Evolutionary conservation across 164 flowering plant species (phyloP).

Genomic region (Umbellularia californica): DNA sequence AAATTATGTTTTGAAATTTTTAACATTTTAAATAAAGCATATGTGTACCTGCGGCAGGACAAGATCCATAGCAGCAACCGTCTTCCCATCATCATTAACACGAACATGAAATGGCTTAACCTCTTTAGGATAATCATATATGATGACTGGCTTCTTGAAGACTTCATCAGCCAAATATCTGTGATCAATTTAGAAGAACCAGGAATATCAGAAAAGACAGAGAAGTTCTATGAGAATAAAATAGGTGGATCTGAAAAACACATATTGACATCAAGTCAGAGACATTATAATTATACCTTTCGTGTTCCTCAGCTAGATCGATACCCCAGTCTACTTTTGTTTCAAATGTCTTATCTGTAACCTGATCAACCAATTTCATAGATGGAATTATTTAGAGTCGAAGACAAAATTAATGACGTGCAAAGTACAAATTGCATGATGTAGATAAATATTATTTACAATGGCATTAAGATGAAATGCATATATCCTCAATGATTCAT

Average conservation of each 20-base stretch:
- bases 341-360: slow-evolving; percentile 39
- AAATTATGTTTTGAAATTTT: too few species aligned
- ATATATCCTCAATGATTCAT: too few species aligned
- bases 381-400: background rate
- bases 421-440: too few species aligned
- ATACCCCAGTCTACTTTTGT: slow-evolving; percentile 51
- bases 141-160: slow-evolving; percentile 52
- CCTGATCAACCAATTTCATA: slow-evolving; percentile 30
- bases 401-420: background rate
- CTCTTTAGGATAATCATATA: slow-evolving; percentile 74
- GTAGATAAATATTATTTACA: too few species aligned
- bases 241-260: background rate
- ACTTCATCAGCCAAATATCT: slow-evolving; percentile 72
- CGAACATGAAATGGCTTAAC: slow-evolving; percentile 65
- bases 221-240: background rate
- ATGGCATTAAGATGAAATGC: too few species aligned
- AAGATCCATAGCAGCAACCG: slow-evolving; percentile 80
- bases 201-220: background rate
- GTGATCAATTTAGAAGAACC: slow-evolving; percentile 15
- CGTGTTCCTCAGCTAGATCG: slow-evolving; percentile 61
- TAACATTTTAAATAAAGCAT: background rate
- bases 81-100: slow-evolving; percentile 61
- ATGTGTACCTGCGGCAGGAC: slow-evolving; percentile 67
- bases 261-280: background rate
- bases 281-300: slow-evolving; percentile 38